A percentile compares a stretch with the other conserved stretches of the same genome.
Evolutionary conservation across 2,329 filamentous ascomycete species (phyloP).

Genomic region (Epichloe glyceriae): DNA sequence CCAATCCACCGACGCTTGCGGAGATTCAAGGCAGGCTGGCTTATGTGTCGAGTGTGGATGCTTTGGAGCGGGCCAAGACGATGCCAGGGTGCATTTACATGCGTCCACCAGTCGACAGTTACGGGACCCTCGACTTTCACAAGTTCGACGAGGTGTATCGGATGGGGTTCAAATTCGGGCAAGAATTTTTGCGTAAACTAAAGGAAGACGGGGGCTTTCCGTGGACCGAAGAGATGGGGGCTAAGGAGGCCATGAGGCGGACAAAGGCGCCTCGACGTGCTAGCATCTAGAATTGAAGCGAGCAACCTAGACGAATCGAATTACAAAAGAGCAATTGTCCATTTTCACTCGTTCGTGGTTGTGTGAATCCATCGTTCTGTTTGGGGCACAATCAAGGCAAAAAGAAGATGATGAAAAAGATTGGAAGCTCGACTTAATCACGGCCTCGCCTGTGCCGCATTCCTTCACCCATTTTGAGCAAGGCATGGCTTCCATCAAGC

Average conservation of each 20-base stretch:
- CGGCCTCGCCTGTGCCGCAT: no score
- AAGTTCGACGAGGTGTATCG: conserved; percentile 97
- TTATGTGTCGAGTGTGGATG: conserved; percentile 90
- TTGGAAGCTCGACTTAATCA: no score
- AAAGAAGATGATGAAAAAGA: no score
- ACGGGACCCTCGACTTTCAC: conserved; percentile 88
- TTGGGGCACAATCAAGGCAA: no score
- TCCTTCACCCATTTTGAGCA: no score
- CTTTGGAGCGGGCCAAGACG: conserved; percentile 82
- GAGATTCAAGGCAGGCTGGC: conserved; percentile 93
- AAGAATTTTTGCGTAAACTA: conserved; percentile 64
- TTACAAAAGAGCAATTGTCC: no score
- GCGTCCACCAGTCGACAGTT: conserved; percentile 85
- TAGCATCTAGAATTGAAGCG: conserved; percentile 45
- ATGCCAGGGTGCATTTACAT: conserved; percentile 91
- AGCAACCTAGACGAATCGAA: neutral
- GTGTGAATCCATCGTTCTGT: no score
- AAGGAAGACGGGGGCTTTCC: conserved; percentile 66
- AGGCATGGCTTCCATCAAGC: no score
- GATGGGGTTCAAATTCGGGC: conserved; percentile 76
- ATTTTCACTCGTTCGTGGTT: no score
- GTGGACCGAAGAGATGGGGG: conserved; percentile 57
- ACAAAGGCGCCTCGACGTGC: conserved; percentile 70
- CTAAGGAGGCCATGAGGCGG: conserved; percentile 61
- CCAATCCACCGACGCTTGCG: conserved; percentile 86